phyloP scores from a whole-genome alignment of 208 protist species.

The Lotmaria passim region DNA sequence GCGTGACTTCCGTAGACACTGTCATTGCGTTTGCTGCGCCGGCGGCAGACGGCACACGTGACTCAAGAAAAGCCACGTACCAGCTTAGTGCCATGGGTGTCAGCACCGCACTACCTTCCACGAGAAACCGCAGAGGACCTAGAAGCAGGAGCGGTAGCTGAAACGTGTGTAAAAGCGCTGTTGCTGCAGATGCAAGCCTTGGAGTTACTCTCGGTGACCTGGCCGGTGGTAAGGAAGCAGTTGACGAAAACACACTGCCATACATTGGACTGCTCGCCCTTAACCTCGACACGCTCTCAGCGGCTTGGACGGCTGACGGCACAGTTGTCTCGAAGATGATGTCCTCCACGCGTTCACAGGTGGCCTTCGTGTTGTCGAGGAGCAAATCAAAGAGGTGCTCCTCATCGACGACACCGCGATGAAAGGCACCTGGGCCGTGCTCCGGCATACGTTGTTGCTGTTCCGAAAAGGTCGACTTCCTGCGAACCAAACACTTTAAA shows the following conservation, averaged over 20 bases:
- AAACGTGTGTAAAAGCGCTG: conserved; percentile 44
- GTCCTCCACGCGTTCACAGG: conserved; percentile 50
- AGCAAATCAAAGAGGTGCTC: conserved; percentile 61
- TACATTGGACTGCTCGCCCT: too few species aligned
- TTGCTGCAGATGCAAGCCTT: conserved; percentile 47
- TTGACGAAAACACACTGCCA: conserved; percentile 28
- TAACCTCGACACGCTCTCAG: too few species aligned
- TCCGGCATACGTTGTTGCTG: too few species aligned
- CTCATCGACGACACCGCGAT: conserved; percentile 54
- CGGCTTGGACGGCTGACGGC: too few species aligned
- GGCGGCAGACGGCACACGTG: background rate
- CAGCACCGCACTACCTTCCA: conserved; percentile 52
- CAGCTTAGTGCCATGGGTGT: conserved; percentile 57
- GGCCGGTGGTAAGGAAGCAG: too few species aligned
- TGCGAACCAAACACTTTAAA: background rate
- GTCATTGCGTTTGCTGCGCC: background rate
- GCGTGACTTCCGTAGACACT: too few species aligned
- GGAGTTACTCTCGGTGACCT: too few species aligned
- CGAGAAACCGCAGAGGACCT: conserved; percentile 47
- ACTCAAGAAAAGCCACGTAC: conserved; percentile 42
- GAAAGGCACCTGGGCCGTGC: conserved; percentile 31
- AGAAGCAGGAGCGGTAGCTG: conserved; percentile 37
- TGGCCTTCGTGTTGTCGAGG: conserved; percentile 37
- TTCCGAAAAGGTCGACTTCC: too few species aligned
- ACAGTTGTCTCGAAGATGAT: conserved; percentile 8